Evolutionary conservation across 306 rosid genomes (phyloP).

Genomic region (Dalbergia cultrata): DNA sequence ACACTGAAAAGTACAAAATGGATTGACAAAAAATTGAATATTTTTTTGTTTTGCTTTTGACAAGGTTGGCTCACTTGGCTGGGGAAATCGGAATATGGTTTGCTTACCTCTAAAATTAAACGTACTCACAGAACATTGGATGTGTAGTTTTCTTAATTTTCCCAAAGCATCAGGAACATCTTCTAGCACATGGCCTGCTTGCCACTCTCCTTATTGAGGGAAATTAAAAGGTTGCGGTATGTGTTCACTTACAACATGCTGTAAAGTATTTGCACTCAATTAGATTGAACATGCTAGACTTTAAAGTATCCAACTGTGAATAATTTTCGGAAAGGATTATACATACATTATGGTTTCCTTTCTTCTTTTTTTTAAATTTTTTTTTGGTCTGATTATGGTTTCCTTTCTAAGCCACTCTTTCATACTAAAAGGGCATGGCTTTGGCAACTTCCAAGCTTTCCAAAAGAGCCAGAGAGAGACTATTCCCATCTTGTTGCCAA

Average conservation of each 20-base stretch:
- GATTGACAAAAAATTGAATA: too few relatives aligned
- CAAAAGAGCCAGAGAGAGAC: neutral
- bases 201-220: neutral
- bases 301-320: constrained; percentile 9
- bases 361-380: too few relatives aligned
- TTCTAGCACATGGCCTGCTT: constrained; percentile 26
- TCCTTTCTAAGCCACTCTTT: neutral
- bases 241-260: neutral
- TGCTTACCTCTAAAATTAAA: neutral
- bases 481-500: neutral
- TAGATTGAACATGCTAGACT: constrained; percentile 25
- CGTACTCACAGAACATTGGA: neutral
- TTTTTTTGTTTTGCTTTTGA: neutral
- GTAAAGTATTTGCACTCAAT: constrained; percentile 7
- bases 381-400: neutral
- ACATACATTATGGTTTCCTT: neutral
- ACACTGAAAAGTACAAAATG: too few relatives aligned
- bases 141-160: constrained; percentile 1
- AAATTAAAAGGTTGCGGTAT: neutral
- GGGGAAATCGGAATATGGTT: neutral
- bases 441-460: neutral
- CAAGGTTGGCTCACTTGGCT: neutral
- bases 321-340: constrained; percentile 19
- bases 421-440: neutral
- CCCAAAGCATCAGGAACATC: constrained; percentile 17